These are phyloP conservation scores for Cercospora janseana DNA, from an alignment of 2,329 filamentous ascomycete species.

Conservation along the genomic window DNA sequence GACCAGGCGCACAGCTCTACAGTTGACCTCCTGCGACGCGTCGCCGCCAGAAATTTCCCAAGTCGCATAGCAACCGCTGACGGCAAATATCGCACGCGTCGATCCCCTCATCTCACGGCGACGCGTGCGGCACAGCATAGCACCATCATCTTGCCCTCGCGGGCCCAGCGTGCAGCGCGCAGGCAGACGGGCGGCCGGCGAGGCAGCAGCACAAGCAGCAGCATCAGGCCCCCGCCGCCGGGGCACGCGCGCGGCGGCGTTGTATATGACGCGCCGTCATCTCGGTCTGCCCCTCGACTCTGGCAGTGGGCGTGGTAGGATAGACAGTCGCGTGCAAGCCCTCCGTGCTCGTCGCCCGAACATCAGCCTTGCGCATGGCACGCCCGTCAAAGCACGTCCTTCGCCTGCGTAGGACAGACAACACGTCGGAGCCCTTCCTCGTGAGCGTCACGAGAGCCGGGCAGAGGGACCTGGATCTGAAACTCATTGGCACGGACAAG, in stretches of 20 bases:
- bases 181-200: slow-evolving; percentile 4
- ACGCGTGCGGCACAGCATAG: not conserved
- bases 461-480: slow-evolving; percentile 60
- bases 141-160: too few relatives aligned
- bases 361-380: slow-evolving; percentile 11
- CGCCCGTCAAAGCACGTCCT: slow-evolving; percentile 46
- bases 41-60: slow-evolving; percentile 6
- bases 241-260: too few relatives aligned
- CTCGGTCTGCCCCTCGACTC: not conserved
- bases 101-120: not conserved
- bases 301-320: too few relatives aligned
- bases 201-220: slow-evolving; percentile 3
- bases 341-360: slow-evolving; percentile 1
- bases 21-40: slow-evolving; percentile 6
- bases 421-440: slow-evolving; percentile 50
- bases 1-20: slow-evolving; percentile 6
- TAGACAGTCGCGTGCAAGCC: slow-evolving; percentile 6
- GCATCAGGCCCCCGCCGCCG: not conserved
- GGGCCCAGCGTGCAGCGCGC: too few relatives aligned
- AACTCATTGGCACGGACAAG: slow-evolving; percentile 67
- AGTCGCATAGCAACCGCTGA: slow-evolving; percentile 15
- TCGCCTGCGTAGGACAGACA: slow-evolving; percentile 55
- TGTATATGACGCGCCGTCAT: too few relatives aligned
- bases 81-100: slow-evolving; percentile 3
- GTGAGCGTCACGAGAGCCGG: slow-evolving; percentile 56